Evolutionary conservation across 1,139 yeast genomes (phyloP).

Genomic region (Arxiozyma bovina): DNA sequence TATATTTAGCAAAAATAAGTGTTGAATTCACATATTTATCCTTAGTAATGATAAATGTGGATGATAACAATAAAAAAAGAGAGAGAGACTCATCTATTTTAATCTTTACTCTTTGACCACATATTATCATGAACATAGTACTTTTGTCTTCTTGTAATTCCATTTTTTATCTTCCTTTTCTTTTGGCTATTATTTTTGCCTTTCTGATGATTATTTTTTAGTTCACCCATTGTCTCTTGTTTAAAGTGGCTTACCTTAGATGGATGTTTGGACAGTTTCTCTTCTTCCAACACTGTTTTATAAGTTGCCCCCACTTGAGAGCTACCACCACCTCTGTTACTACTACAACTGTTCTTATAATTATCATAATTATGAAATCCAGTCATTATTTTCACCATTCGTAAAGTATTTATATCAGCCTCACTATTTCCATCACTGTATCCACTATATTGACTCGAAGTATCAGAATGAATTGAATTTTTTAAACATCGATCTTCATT

Average conservation of each 20-base stretch:
- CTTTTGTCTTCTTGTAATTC: background rate
- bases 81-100: background rate
- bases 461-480: background rate
- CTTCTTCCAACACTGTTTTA: background rate
- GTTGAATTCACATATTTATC: too few relatives aligned
- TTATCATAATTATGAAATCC: background rate
- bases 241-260: background rate
- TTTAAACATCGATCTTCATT: background rate
- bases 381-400: slow-evolving; percentile 1
- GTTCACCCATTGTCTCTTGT: background rate
- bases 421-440: background rate
- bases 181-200: background rate
- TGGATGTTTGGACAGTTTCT: too few relatives aligned
- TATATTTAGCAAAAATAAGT: too few relatives aligned
- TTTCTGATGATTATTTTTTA: background rate
- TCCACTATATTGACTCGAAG: background rate
- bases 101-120: background rate
- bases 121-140: background rate
- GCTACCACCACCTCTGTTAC: background rate
- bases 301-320: background rate
- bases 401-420: background rate
- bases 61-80: background rate
- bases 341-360: background rate
- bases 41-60: background rate
- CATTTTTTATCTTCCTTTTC: background rate